A percentile compares a stretch with the other conserved stretches of the same genome.
Conservation (phyloP, 2,329 filamentous ascomycete species). For the Cryphonectria carpinicola region DNA sequence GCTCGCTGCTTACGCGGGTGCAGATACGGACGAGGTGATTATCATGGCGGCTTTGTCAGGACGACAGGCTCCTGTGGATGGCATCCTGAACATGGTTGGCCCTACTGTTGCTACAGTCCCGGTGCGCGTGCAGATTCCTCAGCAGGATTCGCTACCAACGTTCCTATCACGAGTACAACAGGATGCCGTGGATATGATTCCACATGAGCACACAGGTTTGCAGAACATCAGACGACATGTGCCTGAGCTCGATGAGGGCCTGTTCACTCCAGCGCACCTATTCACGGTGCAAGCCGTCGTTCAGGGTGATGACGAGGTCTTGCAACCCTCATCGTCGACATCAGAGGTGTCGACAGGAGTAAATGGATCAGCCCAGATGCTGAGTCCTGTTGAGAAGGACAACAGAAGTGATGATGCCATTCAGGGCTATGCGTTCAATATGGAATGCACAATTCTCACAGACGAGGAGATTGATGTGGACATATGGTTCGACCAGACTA, state of each 20-base stretch:
- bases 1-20: not conserved
- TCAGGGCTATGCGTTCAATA: conserved; percentile 13
- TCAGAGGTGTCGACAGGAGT: not conserved
- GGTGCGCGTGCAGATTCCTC: conserved; percentile 52
- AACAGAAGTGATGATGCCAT: conserved; percentile 6
- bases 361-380: conserved; percentile 38
- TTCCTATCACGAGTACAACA: conserved; percentile 58
- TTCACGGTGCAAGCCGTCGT: conserved; percentile 33
- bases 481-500: not conserved
- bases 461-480: not conserved
- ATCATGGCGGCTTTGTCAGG: conserved; percentile 16
- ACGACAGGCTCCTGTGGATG: conserved; percentile 20
- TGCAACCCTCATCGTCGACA: conserved; percentile 34
- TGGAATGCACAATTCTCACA: conserved; percentile 9
- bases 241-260: conserved; percentile 45
- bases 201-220: conserved; percentile 66
- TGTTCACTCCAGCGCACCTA: not conserved
- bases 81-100: conserved; percentile 16
- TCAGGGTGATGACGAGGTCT: conserved; percentile 2
- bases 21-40: conserved; percentile 2
- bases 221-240: conserved; percentile 63
- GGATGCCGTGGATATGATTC: conserved; percentile 58
- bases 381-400: not conserved
- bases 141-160: conserved; percentile 43
- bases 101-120: conserved; percentile 62